These are phyloP conservation scores for Taphrina pruni DNA, from an alignment of 1,139 yeast species.

Conservation along the genomic window DNA sequence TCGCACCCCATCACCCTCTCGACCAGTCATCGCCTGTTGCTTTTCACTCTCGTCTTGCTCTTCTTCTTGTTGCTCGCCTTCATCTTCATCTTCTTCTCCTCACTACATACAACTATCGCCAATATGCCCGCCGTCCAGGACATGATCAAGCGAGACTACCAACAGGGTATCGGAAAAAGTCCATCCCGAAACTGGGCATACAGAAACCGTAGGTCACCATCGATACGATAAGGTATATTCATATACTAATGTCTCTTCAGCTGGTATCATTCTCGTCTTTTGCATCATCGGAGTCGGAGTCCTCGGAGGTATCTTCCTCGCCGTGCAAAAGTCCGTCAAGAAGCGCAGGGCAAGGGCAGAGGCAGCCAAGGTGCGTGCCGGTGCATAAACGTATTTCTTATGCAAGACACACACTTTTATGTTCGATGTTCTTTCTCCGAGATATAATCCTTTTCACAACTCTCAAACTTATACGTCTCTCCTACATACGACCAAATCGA, in stretches of 20 bases:
- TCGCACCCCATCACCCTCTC: background rate
- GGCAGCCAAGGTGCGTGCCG: conserved; percentile 38
- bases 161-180: conserved; percentile 22
- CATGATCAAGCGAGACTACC: conserved; percentile 16
- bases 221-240: background rate
- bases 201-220: conserved; percentile 14
- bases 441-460: too few relatives aligned
- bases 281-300: conserved; percentile 28
- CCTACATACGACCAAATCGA: conserved; percentile 1
- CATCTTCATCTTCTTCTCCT: background rate
- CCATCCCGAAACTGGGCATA: conserved; percentile 22
- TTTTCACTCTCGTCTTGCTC: too few relatives aligned
- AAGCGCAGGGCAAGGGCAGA: conserved; percentile 33
- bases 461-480: background rate
- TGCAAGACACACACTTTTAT: background rate
- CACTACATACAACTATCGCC: background rate
- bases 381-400: conserved; percentile 14
- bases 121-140: conserved; percentile 24
- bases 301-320: conserved; percentile 27
- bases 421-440: too few relatives aligned
- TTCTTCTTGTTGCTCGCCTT: too few relatives aligned
- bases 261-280: conserved; percentile 40
- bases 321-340: conserved; percentile 13
- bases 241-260: background rate
- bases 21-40: too few relatives aligned